A percentile compares a stretch with the other conserved stretches of the same genome.
phyloP scores from a whole-genome alignment of 2,329 filamentous ascomycete species.

The Colletotrichum sansevieriae region DNA sequence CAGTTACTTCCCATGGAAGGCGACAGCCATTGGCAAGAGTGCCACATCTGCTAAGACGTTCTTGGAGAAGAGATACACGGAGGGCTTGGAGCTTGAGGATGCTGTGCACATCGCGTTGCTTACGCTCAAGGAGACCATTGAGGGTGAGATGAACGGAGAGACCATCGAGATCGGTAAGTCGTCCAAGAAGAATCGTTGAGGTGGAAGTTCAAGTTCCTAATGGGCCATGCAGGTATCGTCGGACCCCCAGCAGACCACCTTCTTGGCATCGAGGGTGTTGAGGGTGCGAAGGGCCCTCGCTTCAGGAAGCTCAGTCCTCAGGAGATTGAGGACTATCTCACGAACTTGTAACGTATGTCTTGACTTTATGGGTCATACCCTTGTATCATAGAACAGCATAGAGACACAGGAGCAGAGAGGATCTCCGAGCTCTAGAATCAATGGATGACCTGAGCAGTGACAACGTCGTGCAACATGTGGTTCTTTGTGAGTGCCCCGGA shows the following conservation, averaged over 20 bases:
- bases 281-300: conserved; percentile 84
- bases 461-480: not conserved
- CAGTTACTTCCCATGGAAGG: conserved; percentile 99
- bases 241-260: conserved; percentile 94
- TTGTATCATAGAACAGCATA: conserved; percentile 54
- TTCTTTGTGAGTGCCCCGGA: not conserved
- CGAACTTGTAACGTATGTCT: conserved; percentile 81
- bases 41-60: conserved; percentile 99
- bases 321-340: conserved; percentile 99
- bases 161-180: conserved; percentile 94
- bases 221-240: conserved; percentile 79
- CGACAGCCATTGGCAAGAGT: conserved; percentile 98
- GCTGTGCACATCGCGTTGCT: conserved; percentile 97
- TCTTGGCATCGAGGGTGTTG: conserved; percentile 89
- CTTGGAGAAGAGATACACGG: conserved; percentile 98
- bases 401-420: conserved; percentile 36
- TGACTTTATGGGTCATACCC: conserved; percentile 45
- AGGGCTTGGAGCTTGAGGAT: conserved; percentile 96
- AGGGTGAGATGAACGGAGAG: conserved; percentile 99
- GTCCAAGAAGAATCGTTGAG: not conserved
- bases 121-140: conserved; percentile 98
- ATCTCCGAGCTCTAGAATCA: conserved; percentile 40
- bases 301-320: conserved; percentile 96
- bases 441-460: conserved; percentile 39
- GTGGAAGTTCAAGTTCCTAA: not conserved